Conservation (phyloP, 1,284 basidiomycete genomes). For the Irpex sp. region DNA sequence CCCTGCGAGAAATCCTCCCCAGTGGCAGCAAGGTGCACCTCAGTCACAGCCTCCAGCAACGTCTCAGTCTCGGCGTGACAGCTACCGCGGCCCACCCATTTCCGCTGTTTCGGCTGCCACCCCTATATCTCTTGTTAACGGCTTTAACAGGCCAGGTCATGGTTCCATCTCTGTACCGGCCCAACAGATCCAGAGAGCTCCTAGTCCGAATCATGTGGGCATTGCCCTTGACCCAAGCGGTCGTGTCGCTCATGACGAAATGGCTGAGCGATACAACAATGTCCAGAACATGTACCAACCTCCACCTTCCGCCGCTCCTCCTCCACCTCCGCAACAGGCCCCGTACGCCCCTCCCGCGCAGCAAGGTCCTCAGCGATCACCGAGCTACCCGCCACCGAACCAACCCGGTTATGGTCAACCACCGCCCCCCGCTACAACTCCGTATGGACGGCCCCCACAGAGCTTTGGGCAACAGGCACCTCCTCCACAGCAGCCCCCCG, state of each 20-base stretch:
- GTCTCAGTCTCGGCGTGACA: conserved; percentile 21
- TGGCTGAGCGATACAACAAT: conserved; percentile 61
- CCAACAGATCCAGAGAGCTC: conserved; percentile 27
- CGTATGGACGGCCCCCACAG: conserved; percentile 14
- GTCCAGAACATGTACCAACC: conserved; percentile 18
- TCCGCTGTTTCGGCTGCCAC: conserved; percentile 11
- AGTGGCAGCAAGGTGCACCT: conserved; percentile 16
- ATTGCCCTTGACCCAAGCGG: conserved; percentile 79
- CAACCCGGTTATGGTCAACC: conserved; percentile 23
- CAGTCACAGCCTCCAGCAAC: conserved; percentile 18
- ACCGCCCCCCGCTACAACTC: conserved; percentile 13
- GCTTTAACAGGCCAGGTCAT: conserved; percentile 23
- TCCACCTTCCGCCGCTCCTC: conserved; percentile 16
- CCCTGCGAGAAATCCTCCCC: background rate
- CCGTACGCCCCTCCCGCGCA: conserved; percentile 21
- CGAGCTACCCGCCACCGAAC: conserved; percentile 21
- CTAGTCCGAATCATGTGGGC: conserved; percentile 50
- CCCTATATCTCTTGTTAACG: conserved; percentile 4
- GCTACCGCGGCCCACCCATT: conserved; percentile 27
- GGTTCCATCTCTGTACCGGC: conserved; percentile 19
- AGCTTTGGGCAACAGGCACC: conserved; percentile 14
- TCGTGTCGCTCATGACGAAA: conserved; percentile 75
- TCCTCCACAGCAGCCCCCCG: conserved; percentile 17
- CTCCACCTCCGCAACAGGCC: conserved; percentile 25
- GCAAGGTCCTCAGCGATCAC: conserved; percentile 26